Percentiles rank a stretch among this genome's conserved stretches.
Evolutionary conservation across 495 filamentous ascomycete species (phyloP).

Genomic region (Thermochaetoides thermophila): DNA sequence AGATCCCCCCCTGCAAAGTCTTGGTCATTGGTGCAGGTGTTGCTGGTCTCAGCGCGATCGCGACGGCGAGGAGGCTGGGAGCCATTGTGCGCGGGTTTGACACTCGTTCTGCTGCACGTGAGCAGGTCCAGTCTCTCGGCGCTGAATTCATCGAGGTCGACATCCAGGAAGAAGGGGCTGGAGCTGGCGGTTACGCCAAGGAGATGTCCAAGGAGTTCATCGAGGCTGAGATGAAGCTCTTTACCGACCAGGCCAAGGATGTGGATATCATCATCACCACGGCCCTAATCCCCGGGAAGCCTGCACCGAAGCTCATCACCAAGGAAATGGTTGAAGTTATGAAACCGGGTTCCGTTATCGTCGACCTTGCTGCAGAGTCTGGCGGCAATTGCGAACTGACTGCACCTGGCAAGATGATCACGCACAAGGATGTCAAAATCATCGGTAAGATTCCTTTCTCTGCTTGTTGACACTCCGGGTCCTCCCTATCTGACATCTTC

Average conservation of each 20-base stretch:
- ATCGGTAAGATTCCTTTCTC: too few relatives aligned
- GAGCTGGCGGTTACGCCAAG: conserved; percentile 68
- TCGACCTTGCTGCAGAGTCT: conserved; percentile 67
- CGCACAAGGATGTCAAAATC: conserved; percentile 59
- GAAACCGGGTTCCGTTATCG: conserved; percentile 69
- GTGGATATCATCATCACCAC: conserved; percentile 84
- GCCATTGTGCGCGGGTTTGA: conserved; percentile 76
- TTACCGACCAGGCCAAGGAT: conserved; percentile 63
- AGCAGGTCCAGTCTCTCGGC: conserved; percentile 72
- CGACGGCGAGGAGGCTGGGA: conserved; percentile 62
- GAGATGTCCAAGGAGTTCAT: conserved; percentile 84
- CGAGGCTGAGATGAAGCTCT: conserved; percentile 75
- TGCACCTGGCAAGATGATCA: conserved; percentile 47
- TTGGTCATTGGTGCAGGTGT: conserved; percentile 74
- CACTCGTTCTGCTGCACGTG: conserved; percentile 59
- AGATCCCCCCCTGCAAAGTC: conserved; percentile 72
- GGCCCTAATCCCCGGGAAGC: conserved; percentile 62
- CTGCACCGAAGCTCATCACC: conserved; percentile 63
- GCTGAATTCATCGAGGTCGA: conserved; percentile 77
- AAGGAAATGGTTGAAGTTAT: conserved; percentile 62
- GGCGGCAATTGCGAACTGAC: conserved; percentile 73
- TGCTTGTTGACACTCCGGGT: too few relatives aligned
- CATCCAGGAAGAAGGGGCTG: conserved; percentile 69
- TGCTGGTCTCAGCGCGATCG: conserved; percentile 68
- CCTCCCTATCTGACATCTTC: conserved; percentile 4